Evolutionary conservation across 441 rosid genomes (phyloP), one percentile per base, ranked within the genome.

Genomic region (Corymbia citriodora): DNA sequence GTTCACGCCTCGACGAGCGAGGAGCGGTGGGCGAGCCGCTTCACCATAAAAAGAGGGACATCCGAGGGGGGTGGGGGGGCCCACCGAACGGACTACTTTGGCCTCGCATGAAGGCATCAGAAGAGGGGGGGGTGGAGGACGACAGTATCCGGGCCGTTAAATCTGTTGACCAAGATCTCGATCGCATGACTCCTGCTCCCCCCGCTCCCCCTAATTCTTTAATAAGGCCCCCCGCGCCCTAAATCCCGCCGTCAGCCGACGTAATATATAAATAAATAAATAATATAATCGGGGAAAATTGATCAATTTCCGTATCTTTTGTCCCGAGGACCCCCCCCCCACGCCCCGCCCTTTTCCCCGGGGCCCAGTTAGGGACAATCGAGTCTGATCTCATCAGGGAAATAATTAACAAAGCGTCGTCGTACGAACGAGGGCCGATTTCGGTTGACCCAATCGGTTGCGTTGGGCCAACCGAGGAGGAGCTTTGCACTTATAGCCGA

Each of bases 121-220:
- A 23, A 49, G n/a, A n/a, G 87, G 89, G 52, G 11, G 11, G 8
- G 61, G 63, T 2, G 2, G 33, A 33, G 65, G 65, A 90, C 86
- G 54, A 87, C 25, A 87, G 49, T 23, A 89, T 52, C 65, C 52
- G 25, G 68, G 61, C 87, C 89, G 63, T 88, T 88, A 50, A 63
- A 89, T 88, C 74, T n/a, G 92, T 89, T 91, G 91, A 90, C 93
- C 91, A 89, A 90, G 79, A 54, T 90, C 89, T 19, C 48, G 23
- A 52, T 23, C 23, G 10, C 65, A 52, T 54, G 79, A 86, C 86
- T 27, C 63, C 19, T 65, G 90, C 81, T 12, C 17, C 17, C 27
- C 79, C 81, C 29, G n/a, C 9, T 1, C 0, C n/a, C 65, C 68
- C 70, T 9, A 12, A 63, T 13, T 63, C 29, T 29, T 59, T 63